Evolutionary conservation across 2,329 filamentous ascomycete species (phyloP).

Genomic region (Ilyonectria destructans): DNA sequence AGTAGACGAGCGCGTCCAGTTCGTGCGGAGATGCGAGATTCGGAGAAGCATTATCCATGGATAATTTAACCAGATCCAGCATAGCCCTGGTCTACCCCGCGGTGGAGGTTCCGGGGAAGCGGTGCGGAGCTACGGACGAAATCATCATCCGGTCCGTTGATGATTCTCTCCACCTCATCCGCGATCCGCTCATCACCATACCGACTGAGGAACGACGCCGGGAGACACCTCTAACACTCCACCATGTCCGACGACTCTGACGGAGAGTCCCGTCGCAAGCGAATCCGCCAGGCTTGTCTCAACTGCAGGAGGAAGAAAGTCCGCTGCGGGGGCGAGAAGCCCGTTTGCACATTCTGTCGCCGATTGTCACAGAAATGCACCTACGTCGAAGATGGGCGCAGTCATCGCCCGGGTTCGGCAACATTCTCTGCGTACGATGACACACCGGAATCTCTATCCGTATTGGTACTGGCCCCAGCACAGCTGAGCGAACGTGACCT

Average conservation of each 20-base stretch:
- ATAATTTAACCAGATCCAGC: no score
- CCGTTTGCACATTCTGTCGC: conserved; percentile 9
- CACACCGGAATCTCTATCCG: neutral
- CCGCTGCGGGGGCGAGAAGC: conserved; percentile 25
- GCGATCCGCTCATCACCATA: no score
- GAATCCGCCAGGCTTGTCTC: conserved; percentile 37
- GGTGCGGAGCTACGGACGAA: no score
- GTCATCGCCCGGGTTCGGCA: neutral
- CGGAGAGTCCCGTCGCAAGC: neutral
- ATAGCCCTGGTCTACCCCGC: no score
- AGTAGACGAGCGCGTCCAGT: neutral
- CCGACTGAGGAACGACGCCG: no score
- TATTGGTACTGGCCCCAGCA: neutral
- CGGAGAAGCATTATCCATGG: neutral
- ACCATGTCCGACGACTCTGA: conserved; percentile 1
- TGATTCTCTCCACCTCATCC: no score
- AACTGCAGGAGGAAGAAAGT: conserved; percentile 40
- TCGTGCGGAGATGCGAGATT: neutral
- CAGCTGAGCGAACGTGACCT: neutral
- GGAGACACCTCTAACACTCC: neutral
- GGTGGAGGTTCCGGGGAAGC: no score
- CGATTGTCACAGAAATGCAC: neutral
- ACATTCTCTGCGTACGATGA: neutral
- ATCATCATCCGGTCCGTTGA: no score
- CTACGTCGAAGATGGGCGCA: conserved; percentile 9